Percentiles rank a stretch among this genome's conserved stretches.
Evolutionary conservation across 306 rosid species (phyloP).

Genomic region (Neltuma alba): DNA sequence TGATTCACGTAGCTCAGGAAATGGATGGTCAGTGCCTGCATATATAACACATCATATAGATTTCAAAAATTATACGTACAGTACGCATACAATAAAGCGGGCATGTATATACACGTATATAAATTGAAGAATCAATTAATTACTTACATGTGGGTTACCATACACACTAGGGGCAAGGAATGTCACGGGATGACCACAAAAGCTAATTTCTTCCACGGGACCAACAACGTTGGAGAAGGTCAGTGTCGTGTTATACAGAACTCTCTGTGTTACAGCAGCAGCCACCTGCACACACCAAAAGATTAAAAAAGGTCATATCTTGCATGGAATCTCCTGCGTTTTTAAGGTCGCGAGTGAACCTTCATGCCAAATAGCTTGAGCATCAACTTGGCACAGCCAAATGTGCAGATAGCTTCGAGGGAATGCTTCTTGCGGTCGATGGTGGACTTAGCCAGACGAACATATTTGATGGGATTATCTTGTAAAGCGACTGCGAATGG

Average conservation of each 20-base stretch:
- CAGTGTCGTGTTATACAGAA: conserved; percentile 51
- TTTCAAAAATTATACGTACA: too few species aligned
- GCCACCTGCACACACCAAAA: too few species aligned
- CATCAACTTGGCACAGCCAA: conserved; percentile 20
- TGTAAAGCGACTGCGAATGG: conserved; percentile 50
- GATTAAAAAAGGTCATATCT: too few species aligned
- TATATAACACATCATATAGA: too few species aligned
- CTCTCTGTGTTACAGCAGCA: conserved; percentile 46
- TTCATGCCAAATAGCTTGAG: conserved; percentile 52
- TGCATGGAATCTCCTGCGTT: too few species aligned
- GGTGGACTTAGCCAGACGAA: conserved; percentile 57
- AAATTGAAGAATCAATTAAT: neutral
- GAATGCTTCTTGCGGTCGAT: conserved; percentile 66
- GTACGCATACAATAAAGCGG: too few species aligned
- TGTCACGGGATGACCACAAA: conserved; percentile 58
- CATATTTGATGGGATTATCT: conserved; percentile 57
- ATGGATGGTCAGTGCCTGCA: conserved; percentile 73
- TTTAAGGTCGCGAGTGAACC: too few species aligned
- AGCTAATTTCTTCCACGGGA: conserved; percentile 67
- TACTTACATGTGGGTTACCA: conserved; percentile 71
- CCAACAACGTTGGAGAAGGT: conserved; percentile 62
- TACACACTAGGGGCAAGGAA: conserved; percentile 65
- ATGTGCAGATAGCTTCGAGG: conserved; percentile 52
- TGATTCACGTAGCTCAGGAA: conserved; percentile 54
- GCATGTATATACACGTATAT: too few species aligned